These are phyloP conservation scores for Cercospora sojina DNA, from an alignment of 2,329 filamentous ascomycete species.

Conservation along the genomic window DNA sequence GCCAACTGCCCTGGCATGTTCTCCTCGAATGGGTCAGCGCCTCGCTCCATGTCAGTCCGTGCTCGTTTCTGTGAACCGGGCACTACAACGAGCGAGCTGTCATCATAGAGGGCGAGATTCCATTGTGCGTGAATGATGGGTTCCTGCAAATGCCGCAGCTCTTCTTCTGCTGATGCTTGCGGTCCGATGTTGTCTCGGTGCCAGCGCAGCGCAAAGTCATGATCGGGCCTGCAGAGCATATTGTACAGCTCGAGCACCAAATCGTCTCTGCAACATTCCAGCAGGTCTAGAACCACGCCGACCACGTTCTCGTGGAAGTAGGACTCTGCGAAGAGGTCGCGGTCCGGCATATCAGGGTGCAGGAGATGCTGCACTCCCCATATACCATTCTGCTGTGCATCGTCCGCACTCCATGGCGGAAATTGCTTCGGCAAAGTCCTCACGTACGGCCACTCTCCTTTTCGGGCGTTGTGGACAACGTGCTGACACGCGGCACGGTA, in stretches of 20 bases:
- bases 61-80: constrained; percentile 73
- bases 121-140: constrained; percentile 78
- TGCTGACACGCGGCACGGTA: constrained; percentile 61
- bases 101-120: constrained; percentile 78
- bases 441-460: constrained; percentile 76
- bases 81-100: constrained; percentile 71
- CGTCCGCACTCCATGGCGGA: constrained; percentile 69
- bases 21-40: constrained; percentile 63
- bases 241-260: constrained; percentile 89
- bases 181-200: constrained; percentile 79
- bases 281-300: constrained; percentile 62
- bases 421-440: constrained; percentile 88
- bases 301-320: constrained; percentile 73
- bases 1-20: constrained; percentile 62
- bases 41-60: constrained; percentile 67
- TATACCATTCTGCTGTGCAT: constrained; percentile 60
- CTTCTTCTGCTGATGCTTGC: constrained; percentile 65
- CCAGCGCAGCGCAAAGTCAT: constrained; percentile 74
- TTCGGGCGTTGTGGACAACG: constrained; percentile 61
- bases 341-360: constrained; percentile 66
- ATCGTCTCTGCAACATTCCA: constrained; percentile 55
- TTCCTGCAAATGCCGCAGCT: constrained; percentile 59
- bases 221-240: constrained; percentile 71
- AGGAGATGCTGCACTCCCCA: constrained; percentile 89
- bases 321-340: constrained; percentile 60